These are phyloP conservation scores for Prunus mume DNA, from an alignment of 306 rosid genomes.

Conservation along the genomic window DNA sequence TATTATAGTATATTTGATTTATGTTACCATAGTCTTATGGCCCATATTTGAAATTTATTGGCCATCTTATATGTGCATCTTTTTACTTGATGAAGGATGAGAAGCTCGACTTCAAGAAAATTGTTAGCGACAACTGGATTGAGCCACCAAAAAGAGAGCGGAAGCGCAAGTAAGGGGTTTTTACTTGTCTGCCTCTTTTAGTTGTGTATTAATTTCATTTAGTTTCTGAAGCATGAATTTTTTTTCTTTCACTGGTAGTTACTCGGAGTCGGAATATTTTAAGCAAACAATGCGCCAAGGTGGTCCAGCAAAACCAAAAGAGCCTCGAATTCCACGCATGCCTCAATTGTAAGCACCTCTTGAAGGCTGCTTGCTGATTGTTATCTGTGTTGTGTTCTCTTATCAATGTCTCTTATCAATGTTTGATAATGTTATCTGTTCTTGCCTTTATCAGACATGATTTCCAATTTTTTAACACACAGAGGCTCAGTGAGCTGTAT, in stretches of 20 bases:
- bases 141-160: constrained; percentile 98
- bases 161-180: constrained; percentile 75
- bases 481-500: constrained; percentile 87
- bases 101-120: constrained; percentile 89
- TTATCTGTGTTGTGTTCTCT: not conserved
- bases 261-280: constrained; percentile 94
- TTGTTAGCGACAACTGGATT: constrained; percentile 92
- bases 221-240: constrained; percentile 12
- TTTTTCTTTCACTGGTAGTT: constrained; percentile 41
- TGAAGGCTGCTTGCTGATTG: constrained; percentile 6
- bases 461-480: constrained; percentile 93
- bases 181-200: constrained; percentile 4
- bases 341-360: constrained; percentile 83
- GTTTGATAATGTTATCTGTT: not conserved
- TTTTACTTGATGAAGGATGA: constrained; percentile 59
- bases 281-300: constrained; percentile 99
- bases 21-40: constrained; percentile 6
- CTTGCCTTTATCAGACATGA: constrained; percentile 61
- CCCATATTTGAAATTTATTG: not conserved
- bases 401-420: constrained; percentile 6
- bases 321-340: constrained; percentile 98
- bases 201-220: constrained; percentile 8
- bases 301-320: constrained; percentile 85
- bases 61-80: not conserved
- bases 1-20: not conserved